These are phyloP conservation scores for Lactuca saligna DNA, from an alignment of 129 eudicot genomes.

Conservation along the genomic window DNA sequence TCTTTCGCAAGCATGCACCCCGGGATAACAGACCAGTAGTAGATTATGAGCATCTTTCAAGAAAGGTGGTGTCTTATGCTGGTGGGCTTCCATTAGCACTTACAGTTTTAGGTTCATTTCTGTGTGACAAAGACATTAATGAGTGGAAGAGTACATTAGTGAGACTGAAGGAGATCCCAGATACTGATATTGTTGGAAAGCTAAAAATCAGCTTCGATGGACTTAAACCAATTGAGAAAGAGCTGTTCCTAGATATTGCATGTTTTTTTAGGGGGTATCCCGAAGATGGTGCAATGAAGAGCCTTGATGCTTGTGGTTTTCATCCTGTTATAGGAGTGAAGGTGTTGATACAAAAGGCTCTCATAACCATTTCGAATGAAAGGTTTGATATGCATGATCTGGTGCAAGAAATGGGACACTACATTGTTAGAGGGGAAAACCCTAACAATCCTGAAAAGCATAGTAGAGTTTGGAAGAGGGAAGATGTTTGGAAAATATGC, in stretches of 20 bases:
- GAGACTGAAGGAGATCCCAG: neutral
- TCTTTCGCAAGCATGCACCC: neutral
- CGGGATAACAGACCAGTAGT: neutral
- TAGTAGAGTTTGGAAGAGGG: conserved; percentile 7
- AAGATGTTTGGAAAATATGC: too few relatives aligned
- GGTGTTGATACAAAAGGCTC: neutral
- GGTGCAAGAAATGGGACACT: neutral
- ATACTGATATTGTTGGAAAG: neutral
- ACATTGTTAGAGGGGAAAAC: neutral
- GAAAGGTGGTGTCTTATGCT: neutral
- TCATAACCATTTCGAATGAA: neutral
- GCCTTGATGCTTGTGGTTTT: conserved; percentile 7
- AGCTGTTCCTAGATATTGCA: neutral
- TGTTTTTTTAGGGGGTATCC: neutral
- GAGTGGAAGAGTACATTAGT: neutral
- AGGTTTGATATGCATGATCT: neutral
- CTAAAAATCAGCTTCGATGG: too few relatives aligned
- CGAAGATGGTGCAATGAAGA: neutral
- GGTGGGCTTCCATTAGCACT: too few relatives aligned
- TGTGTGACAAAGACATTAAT: conserved; percentile 1
- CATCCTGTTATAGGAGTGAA: neutral
- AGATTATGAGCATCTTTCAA: conserved; percentile 4
- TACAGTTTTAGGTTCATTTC: neutral
- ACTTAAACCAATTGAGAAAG: too few relatives aligned
- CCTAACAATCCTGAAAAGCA: conserved; percentile 19